Evolutionary conservation across 2,329 filamentous ascomycete genomes (phyloP).

Genomic region (Huntiella decipiens): DNA sequence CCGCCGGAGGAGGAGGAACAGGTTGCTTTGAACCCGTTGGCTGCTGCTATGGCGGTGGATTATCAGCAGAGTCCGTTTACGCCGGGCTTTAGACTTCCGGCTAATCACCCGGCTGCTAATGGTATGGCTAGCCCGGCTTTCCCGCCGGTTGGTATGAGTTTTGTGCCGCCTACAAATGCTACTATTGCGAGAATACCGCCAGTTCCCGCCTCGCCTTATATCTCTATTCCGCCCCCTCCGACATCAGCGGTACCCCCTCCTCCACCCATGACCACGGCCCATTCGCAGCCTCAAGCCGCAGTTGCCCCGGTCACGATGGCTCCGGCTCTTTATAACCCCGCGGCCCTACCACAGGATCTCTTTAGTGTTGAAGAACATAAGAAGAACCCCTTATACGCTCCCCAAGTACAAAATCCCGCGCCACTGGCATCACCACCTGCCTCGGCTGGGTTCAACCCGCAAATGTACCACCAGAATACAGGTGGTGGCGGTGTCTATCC

Average conservation of each 20-base stretch:
- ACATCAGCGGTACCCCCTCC: conserved; percentile 19
- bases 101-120: conserved; percentile 24
- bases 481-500: background rate
- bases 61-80: conserved; percentile 34
- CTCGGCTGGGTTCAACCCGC: conserved; percentile 26
- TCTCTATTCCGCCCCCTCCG: conserved; percentile 19
- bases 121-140: conserved; percentile 23
- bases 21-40: conserved; percentile 37
- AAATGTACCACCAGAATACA: conserved; percentile 38
- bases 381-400: conserved; percentile 3
- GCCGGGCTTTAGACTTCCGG: conserved; percentile 29
- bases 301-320: conserved; percentile 13
- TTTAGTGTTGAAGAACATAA: conserved; percentile 4
- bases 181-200: conserved; percentile 29
- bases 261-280: conserved; percentile 12
- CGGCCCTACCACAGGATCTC: conserved; percentile 3
- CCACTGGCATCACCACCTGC: conserved; percentile 15
- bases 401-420: conserved; percentile 13
- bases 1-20: conserved; percentile 42
- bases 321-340: conserved; percentile 12
- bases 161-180: conserved; percentile 20
- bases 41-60: conserved; percentile 38
- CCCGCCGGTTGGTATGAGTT: conserved; percentile 24
- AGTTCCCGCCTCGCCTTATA: conserved; percentile 19
- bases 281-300: conserved; percentile 10